Evolutionary conservation across 164 flowering plant species (phyloP), one percentile per base, ranked within the genome.

Genomic region (Stephania yunnanensis): DNA sequence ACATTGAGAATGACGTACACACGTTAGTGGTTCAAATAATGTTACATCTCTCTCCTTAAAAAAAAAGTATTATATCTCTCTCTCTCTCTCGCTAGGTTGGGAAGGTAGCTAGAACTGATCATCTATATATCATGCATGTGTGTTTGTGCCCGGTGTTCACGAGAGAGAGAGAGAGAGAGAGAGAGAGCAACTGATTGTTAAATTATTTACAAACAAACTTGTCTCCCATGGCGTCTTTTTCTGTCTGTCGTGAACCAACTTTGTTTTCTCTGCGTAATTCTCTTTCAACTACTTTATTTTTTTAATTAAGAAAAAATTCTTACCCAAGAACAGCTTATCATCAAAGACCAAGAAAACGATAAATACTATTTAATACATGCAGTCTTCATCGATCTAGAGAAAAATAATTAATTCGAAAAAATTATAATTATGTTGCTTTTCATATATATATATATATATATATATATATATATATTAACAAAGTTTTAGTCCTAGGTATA

Each of bases 181-280:
- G 68, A 61, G 73, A 71, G 19, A 71, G 10, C 19, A 2, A 46
- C 11, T 19, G 25, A 31, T 31, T 52, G 58, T 75, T 46, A 44
- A 69, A 75, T 69, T 53, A 75, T 75, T 69, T 68, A 52, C 66
- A 42, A 53, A 30, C 61, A 29, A 11, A 25, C 58, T 69, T 68
- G 72, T 75, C 77, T 69, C 53, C 73, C 72, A 53, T 55, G 72
- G 71, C 58, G 77, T 75, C 48, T 75, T 58, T 55, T 52, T 53
- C 46, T 44, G 53, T 42, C 61, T 75, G 77, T 75, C 71, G 10
- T 50, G 63, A 71, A 20, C 75, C 69, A 63, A 29, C 69, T 61
- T 61, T 61, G 66, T 61, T 61, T 61, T 61, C 20, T 25, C 19
- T 25, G n/a, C n/a, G 9, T 19, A 61, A 61, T 61, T 61, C 66